Evolutionary conservation across 768 basidiomycete genomes (phyloP).

Genomic region (Pleurotus tuber-regium): DNA sequence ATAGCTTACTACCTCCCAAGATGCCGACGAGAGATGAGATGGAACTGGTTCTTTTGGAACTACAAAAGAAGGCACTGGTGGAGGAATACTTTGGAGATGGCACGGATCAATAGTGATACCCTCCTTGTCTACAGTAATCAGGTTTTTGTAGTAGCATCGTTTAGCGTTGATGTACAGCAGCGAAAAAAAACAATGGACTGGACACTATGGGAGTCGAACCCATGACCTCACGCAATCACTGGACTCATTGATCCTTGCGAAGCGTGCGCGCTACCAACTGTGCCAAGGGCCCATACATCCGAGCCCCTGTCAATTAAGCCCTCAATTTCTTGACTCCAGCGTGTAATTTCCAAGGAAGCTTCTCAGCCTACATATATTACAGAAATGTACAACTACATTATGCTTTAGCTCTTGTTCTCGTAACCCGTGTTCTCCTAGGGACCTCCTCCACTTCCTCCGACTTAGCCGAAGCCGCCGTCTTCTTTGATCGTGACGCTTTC

Average conservation of each 20-base stretch:
- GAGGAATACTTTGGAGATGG: constrained; percentile 66
- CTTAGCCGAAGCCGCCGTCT: constrained; percentile 17
- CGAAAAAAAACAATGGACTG: not conserved
- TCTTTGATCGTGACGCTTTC: constrained; percentile 32
- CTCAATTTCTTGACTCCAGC: not conserved
- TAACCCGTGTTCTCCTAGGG: constrained; percentile 24
- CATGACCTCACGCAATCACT: constrained; percentile 12
- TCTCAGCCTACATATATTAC: not conserved
- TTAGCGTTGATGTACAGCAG: too few relatives aligned
- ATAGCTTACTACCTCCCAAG: constrained; percentile 71
- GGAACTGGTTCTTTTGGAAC: constrained; percentile 69
- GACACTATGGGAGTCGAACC: constrained; percentile 15
- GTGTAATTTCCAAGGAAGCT: not conserved
- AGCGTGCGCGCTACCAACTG: constrained; percentile 17
- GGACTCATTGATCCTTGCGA: not conserved
- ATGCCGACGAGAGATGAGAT: constrained; percentile 76
- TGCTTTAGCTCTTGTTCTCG: constrained; percentile 32
- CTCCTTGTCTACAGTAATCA: too few relatives aligned
- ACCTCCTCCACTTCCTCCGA: constrained; percentile 21
- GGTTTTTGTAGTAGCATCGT: too few relatives aligned
- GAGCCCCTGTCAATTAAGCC: not conserved
- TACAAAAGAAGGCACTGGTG: constrained; percentile 79
- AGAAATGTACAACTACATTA: not conserved
- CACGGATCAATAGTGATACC: too few relatives aligned
- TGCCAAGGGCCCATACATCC: constrained; percentile 10